phyloP scores from a whole-genome alignment of 2,329 filamentous ascomycete species.

The Beauveria scarabaeidicola region DNA sequence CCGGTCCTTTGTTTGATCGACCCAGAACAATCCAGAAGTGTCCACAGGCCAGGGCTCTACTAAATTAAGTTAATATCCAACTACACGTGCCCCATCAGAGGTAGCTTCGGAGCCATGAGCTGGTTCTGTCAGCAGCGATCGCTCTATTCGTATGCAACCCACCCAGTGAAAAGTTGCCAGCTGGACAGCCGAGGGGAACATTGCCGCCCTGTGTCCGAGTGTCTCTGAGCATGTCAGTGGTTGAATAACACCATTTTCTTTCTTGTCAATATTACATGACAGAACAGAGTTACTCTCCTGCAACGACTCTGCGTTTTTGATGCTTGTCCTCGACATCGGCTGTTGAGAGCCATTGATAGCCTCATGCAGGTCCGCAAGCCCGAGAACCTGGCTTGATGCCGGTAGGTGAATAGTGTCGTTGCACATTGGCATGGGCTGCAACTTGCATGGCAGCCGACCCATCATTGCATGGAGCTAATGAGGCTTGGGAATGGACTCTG shows the following conservation, averaged over 20 bases:
- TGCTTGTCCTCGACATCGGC: neutral
- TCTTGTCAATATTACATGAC: no score
- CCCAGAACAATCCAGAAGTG: neutral
- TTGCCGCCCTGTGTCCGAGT: neutral
- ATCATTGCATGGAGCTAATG: neutral
- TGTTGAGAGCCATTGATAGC: neutral
- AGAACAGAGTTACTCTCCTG: no score
- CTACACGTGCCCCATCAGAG: no score
- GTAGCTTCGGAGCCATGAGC: neutral
- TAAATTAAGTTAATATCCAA: no score
- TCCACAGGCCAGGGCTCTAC: neutral
- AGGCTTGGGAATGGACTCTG: neutral
- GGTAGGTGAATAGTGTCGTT: neutral
- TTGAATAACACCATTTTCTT: no score
- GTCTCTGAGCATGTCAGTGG: no score
- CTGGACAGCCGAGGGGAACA: neutral
- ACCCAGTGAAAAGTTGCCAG: neutral
- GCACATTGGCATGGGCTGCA: neutral
- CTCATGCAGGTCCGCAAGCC: neutral
- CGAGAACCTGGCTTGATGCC: neutral
- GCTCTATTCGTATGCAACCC: constrained; percentile 1
- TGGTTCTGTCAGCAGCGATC: neutral
- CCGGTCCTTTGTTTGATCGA: neutral
- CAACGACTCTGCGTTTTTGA: neutral
- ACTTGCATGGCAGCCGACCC: neutral